Conservation (phyloP, 1,284 basidiomycete genomes). For the Lentinula novae-zelandiae region DNA sequence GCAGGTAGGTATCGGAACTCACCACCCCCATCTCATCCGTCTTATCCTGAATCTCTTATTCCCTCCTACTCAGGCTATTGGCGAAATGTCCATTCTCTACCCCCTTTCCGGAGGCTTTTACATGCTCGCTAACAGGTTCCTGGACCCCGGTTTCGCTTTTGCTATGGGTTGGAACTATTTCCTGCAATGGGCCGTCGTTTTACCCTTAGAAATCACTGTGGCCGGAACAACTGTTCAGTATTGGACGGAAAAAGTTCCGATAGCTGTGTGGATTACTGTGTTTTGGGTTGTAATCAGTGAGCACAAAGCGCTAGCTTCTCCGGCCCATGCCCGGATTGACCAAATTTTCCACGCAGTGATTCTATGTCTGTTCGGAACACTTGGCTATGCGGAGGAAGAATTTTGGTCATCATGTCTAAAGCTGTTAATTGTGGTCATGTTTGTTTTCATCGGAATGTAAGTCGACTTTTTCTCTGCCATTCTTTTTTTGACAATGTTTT, state of each 20-base stretch:
- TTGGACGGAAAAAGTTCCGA: slow-evolving; percentile 33
- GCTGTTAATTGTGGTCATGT: slow-evolving; percentile 48
- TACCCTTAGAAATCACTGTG: slow-evolving; percentile 42
- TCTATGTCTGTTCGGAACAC: slow-evolving; percentile 36
- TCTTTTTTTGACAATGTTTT: not conserved
- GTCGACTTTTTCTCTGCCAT: slow-evolving; percentile 22
- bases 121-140: slow-evolving; percentile 39
- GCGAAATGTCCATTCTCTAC: slow-evolving; percentile 52
- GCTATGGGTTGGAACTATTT: slow-evolving; percentile 52
- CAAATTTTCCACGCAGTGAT: slow-evolving; percentile 26
- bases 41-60: not conserved
- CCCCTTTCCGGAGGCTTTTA: slow-evolving; percentile 53
- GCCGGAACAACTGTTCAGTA: slow-evolving; percentile 42
- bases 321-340: not conserved
- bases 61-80: slow-evolving; percentile 28
- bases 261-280: slow-evolving; percentile 45
- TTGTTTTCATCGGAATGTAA: slow-evolving; percentile 51
- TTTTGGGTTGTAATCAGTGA: slow-evolving; percentile 41
- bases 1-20: slow-evolving; percentile 25
- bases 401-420: slow-evolving; percentile 57
- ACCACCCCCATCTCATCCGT: not conserved
- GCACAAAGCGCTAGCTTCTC: slow-evolving; percentile 14
- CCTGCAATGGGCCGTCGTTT: slow-evolving; percentile 39
- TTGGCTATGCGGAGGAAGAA: slow-evolving; percentile 51
- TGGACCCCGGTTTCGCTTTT: slow-evolving; percentile 51